Evolutionary conservation across 2,329 filamentous ascomycete genomes (phyloP).

Genomic region (Pyrenochaeta sp.): DNA sequence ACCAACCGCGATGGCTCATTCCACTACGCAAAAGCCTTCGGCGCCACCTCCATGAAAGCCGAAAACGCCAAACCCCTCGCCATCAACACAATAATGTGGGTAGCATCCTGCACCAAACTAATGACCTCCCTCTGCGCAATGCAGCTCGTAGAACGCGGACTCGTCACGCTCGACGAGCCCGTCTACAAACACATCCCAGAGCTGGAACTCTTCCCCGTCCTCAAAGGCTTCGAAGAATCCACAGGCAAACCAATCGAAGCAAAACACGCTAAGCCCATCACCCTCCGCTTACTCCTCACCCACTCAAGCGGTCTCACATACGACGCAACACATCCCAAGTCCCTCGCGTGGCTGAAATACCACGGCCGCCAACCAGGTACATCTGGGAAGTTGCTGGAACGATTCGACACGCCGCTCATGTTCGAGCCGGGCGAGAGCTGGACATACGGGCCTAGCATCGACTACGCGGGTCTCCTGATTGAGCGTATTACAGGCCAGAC

Average conservation of each 20-base stretch:
- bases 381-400: slow-evolving; percentile 55
- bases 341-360: slow-evolving; percentile 50
- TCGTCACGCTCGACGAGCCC: slow-evolving; percentile 42
- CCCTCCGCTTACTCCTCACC: slow-evolving; percentile 54
- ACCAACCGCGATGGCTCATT: slow-evolving; percentile 43
- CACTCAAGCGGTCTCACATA: slow-evolving; percentile 61
- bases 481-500: slow-evolving; percentile 56
- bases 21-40: slow-evolving; percentile 48
- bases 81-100: slow-evolving; percentile 45
- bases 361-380: slow-evolving; percentile 42
- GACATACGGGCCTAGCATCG: slow-evolving; percentile 58
- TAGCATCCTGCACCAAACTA: slow-evolving; percentile 52
- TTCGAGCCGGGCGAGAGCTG: slow-evolving; percentile 59
- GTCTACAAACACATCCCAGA: slow-evolving; percentile 46
- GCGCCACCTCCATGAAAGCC: slow-evolving; percentile 34
- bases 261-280: slow-evolving; percentile 36
- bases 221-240: slow-evolving; percentile 36
- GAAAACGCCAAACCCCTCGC: slow-evolving; percentile 33
- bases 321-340: slow-evolving; percentile 52
- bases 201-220: slow-evolving; percentile 32
- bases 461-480: slow-evolving; percentile 60
- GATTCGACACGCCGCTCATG: slow-evolving; percentile 47
- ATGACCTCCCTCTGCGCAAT: slow-evolving; percentile 45
- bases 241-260: slow-evolving; percentile 32
- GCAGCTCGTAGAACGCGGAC: slow-evolving; percentile 47